Evolutionary conservation across 139 green algal species (phyloP).

Genomic region (Chlorella vulgaris): DNA sequence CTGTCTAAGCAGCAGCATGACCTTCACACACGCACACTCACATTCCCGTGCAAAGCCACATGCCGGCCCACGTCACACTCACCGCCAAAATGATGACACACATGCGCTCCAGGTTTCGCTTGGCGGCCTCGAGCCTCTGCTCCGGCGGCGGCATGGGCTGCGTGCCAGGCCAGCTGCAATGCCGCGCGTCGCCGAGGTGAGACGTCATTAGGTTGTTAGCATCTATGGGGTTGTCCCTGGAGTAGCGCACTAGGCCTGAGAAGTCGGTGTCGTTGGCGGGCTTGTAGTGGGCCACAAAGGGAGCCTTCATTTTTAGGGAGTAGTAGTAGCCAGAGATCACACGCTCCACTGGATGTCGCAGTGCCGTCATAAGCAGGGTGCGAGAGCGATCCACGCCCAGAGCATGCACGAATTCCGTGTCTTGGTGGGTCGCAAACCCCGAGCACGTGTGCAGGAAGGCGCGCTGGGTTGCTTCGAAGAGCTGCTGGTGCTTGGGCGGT

Average conservation of each 20-base stretch:
- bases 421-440: neutral
- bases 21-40: too few relatives aligned
- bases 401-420: neutral
- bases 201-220: neutral
- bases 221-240: neutral
- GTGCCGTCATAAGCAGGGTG: neutral
- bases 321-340: neutral
- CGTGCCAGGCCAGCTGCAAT: neutral
- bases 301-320: neutral
- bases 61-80: too few relatives aligned
- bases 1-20: too few relatives aligned
- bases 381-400: neutral
- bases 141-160: neutral
- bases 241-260: neutral
- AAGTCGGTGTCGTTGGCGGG: neutral
- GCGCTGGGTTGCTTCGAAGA: neutral
- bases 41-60: too few relatives aligned
- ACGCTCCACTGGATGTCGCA: neutral
- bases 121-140: neutral
- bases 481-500: neutral
- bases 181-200: neutral
- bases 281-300: neutral
- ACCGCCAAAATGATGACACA: neutral
- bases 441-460: neutral
- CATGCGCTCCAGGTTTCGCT: neutral